These are phyloP conservation scores for Rusavskia elegans DNA, from an alignment of 495 filamentous ascomycete species.

Conservation along the genomic window DNA sequence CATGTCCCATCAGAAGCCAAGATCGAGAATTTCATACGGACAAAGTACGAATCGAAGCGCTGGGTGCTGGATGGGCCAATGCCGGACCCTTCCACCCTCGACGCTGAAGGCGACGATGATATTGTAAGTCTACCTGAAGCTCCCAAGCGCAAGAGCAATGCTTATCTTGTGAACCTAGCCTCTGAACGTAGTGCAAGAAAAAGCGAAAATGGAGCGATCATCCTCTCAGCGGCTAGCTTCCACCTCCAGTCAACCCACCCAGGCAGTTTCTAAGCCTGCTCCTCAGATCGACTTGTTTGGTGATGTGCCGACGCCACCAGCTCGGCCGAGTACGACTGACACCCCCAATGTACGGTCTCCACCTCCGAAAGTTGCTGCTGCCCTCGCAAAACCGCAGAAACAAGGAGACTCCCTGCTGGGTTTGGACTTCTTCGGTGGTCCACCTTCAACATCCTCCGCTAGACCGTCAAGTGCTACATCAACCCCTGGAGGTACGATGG, in stretches of 20 bases:
- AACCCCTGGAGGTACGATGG: conserved; percentile 31
- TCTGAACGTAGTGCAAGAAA: conserved; percentile 57
- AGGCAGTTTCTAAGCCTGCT: conserved; percentile 23
- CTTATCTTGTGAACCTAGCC: conserved; percentile 27
- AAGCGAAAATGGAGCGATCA: conserved; percentile 49
- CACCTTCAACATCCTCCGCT: conserved; percentile 42
- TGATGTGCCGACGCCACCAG: conserved; percentile 37
- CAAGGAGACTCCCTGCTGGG: conserved; percentile 78
- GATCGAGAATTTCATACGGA: conserved; percentile 98
- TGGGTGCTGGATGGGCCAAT: conserved; percentile 97
- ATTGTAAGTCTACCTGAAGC: conserved; percentile 31
- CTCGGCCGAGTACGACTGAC: conserved; percentile 47
- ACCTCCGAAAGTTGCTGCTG: conserved; percentile 47
- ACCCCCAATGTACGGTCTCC: conserved; percentile 38
- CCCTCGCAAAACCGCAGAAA: conserved; percentile 49
- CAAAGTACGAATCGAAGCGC: conserved; percentile 94
- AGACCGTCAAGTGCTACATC: conserved; percentile 60
- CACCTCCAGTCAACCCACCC: conserved; percentile 24
- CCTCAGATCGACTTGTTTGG: conserved; percentile 46
- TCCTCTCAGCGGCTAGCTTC: conserved; percentile 32
- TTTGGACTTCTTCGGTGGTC: conserved; percentile 76
- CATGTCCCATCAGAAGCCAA: conserved; percentile 97
- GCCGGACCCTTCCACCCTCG: conserved; percentile 77
- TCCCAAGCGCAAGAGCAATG: neutral
- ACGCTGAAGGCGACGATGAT: conserved; percentile 72